Base-by-base conservation (phyloP, 768 basidiomycete species). In the Lyophyllum decastes region DNA sequence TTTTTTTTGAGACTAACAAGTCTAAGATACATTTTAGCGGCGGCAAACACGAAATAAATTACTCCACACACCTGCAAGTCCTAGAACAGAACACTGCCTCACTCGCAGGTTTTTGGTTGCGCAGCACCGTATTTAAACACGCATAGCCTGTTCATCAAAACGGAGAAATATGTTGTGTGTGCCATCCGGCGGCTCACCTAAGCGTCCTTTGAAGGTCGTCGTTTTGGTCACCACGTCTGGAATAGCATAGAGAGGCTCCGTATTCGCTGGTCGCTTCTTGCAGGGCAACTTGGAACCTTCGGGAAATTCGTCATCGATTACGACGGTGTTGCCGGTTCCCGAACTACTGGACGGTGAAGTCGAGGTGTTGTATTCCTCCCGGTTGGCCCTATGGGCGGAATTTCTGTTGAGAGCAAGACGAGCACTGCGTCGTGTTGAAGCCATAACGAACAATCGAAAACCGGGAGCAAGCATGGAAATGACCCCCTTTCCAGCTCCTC, bases 41-140 rank as follows among this genome's bases (percentile, higher is more conserved):
- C 25, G 52, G 19, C 49, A 49, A 11, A 34, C 24, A 59, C 48
- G 22, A 11, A 11, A 12, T 25, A 27, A n/a, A 38, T 19, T 46
- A 21, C 4, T 30, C 30, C 6, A 63, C 75, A 35, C 50, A 83
- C 85, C 85, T 78, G 69, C 85, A 85, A 30, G 86, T 87, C 59
- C 86, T 76, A 10, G 88, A 85, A 68, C 93, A 94, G 67, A 96
- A 96, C 12, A 94, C 70, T 0, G 85, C 71, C 17, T 83, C 81
- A 0, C 64, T 76, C 0, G 84, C 77, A 19, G 93, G 92, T 61
- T 88, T 92, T 58, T 75, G 78, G 27, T 77, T 84, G 44, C 94
- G 81, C 12, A 96, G 72, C 16, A 97, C 77, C 0, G 94, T 95
- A 65, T 95, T 95, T 49, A 95, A 70, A 66, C 93, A 95, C 2